These are phyloP conservation scores for Globisporangium sylvaticum DNA, from an alignment of 352 stramenopile species.

Conservation along the genomic window DNA sequence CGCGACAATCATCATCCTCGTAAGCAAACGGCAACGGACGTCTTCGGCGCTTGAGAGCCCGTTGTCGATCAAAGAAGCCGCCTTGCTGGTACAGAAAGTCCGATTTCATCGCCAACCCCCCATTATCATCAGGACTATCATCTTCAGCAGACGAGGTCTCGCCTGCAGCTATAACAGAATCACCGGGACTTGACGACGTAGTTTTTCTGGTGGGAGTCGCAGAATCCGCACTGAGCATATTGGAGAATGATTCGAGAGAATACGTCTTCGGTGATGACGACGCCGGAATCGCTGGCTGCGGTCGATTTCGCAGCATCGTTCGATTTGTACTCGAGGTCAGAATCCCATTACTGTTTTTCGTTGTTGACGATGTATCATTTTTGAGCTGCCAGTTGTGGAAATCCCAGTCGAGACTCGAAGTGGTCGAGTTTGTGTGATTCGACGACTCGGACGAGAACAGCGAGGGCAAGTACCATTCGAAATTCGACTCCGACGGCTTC, in stretches of 20 bases:
- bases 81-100: conserved; percentile 78
- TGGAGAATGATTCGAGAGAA: conserved; percentile 54
- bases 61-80: conserved; percentile 78
- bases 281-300: conserved; percentile 14
- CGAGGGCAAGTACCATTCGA: conserved; percentile 74
- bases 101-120: conserved; percentile 30
- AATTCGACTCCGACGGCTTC: conserved; percentile 37
- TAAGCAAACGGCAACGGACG: conserved; percentile 61
- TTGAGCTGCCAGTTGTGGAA: conserved; percentile 56
- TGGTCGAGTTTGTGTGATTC: conserved; percentile 39
- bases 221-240: conserved; percentile 35
- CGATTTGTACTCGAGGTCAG: background rate
- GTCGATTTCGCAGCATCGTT: conserved; percentile 1
- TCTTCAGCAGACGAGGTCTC: conserved; percentile 23
- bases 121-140: conserved; percentile 16
- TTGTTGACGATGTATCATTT: conserved; percentile 9
- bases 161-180: conserved; percentile 9
- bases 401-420: conserved; percentile 74
- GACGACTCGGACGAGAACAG: conserved; percentile 72
- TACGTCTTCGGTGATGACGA: conserved; percentile 44
- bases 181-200: conserved; percentile 12
- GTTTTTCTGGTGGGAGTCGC: conserved; percentile 6
- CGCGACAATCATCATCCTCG: conserved; percentile 20
- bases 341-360: background rate
- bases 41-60: conserved; percentile 49